A percentile compares a stretch with the other conserved stretches of the same genome.
Evolutionary conservation across 2,329 filamentous ascomycete species (phyloP).

Genomic region (Teratosphaeria pseudoeucalypti): DNA sequence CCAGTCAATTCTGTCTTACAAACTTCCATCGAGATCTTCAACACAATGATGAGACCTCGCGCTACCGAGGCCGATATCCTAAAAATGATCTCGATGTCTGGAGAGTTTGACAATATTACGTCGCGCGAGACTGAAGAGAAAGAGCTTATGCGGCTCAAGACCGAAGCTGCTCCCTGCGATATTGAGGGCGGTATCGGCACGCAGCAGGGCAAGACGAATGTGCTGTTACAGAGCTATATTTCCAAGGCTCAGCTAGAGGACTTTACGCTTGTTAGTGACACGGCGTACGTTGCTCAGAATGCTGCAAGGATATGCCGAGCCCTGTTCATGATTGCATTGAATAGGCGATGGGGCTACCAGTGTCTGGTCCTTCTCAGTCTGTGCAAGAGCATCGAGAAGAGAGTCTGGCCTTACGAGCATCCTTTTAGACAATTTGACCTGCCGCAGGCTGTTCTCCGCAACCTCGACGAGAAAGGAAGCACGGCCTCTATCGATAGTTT

Average conservation of each 20-base stretch:
- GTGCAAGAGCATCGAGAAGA: constrained; percentile 94
- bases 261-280: constrained; percentile 85
- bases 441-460: constrained; percentile 68
- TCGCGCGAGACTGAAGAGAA: constrained; percentile 81
- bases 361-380: constrained; percentile 83
- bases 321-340: constrained; percentile 93
- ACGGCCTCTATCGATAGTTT: constrained; percentile 68
- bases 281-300: constrained; percentile 91
- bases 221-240: constrained; percentile 87
- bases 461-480: constrained; percentile 71
- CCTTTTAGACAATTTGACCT: constrained; percentile 93
- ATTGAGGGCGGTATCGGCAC: constrained; percentile 58
- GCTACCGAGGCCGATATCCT: constrained; percentile 86
- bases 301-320: constrained; percentile 88
- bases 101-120: constrained; percentile 95
- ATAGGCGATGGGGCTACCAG: constrained; percentile 90
- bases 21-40: constrained; percentile 91
- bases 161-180: constrained; percentile 64
- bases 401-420: constrained; percentile 90
- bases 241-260: constrained; percentile 80
- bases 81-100: constrained; percentile 94
- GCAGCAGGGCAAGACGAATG: constrained; percentile 87
- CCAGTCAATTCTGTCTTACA: constrained; percentile 95
- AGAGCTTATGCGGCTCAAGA: constrained; percentile 65
- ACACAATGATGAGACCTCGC: constrained; percentile 78